Evolutionary conservation across 768 basidiomycete genomes (phyloP), one percentile per base, ranked within the genome.

Genomic region (Russula lepida): DNA sequence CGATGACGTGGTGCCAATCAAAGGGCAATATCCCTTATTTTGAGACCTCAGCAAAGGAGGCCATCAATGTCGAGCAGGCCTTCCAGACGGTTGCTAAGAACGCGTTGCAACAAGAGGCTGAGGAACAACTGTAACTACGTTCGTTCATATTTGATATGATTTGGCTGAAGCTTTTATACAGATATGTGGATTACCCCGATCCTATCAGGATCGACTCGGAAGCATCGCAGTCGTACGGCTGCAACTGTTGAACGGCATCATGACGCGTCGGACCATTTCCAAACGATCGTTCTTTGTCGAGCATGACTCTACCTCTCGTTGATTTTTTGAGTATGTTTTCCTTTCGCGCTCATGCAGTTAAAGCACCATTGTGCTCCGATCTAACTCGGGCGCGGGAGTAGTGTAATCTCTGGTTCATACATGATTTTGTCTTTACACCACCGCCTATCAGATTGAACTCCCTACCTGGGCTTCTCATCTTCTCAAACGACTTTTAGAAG

Each of bases 11-110:
- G 97, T 99, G 97, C 74, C 95, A 98, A 69, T 88, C 95, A 60
- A 98, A 98, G 78, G 95, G 95, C 71, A 98, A 98, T 75, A 98
- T 99, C 66, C 97, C 97, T 30, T 99, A 98, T 77, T 99, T 98
- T 73, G 97, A 99, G 78, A 98, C 97, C 6, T 99, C 97, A 9
- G 97, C 97, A 43, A 99, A 99, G 76, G 97, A 99, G 75, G 95
- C 97, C 12, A 98, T 98, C 80, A 99, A 99, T 70, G 97, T 99
- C 57, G 97, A 99, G 73, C 95, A 98, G 73, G 97, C 95, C 4
- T 99, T 99, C 85, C 95, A 97, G 75, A 97, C 95, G 1, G 95
- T 98, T 58, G 95, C 95, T n/a, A 95, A 95, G 89, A 98, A 97
- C 73, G 97, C 97, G 12, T 76, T 99, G 66, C 92, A 93, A 72